phyloP scores from a whole-genome alignment of 768 basidiomycete species.

The Hypholoma fasciculare region DNA sequence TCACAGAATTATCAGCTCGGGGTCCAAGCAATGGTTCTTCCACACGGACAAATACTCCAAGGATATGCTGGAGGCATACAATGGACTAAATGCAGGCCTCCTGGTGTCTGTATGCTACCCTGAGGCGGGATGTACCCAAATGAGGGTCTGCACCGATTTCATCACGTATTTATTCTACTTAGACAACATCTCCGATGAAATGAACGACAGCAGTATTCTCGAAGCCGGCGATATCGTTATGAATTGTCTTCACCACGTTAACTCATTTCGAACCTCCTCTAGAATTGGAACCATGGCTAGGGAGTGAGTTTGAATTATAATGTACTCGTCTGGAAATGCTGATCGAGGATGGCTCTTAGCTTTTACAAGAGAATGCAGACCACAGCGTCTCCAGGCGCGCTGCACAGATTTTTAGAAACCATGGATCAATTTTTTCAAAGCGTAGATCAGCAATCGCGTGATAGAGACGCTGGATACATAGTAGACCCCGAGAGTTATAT shows the following conservation, averaged over 20 bases:
- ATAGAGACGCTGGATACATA: slow-evolving; percentile 58
- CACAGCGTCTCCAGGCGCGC: slow-evolving; percentile 61
- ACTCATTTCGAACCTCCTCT: slow-evolving; percentile 47
- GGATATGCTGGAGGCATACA: slow-evolving; percentile 57
- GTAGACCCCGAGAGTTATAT: slow-evolving; percentile 84
- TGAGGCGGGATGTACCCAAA: slow-evolving; percentile 53
- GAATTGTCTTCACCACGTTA: slow-evolving; percentile 70
- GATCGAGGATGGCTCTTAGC: slow-evolving; percentile 40
- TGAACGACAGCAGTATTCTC: slow-evolving; percentile 62
- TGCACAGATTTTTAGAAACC: slow-evolving; percentile 76
- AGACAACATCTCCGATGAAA: slow-evolving; percentile 79
- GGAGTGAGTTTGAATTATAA: slow-evolving; percentile 51
- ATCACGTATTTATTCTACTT: slow-evolving; percentile 78
- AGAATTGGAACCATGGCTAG: slow-evolving; percentile 70
- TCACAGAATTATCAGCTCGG: slow-evolving; percentile 57
- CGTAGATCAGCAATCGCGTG: slow-evolving; percentile 68
- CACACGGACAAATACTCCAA: slow-evolving; percentile 56
- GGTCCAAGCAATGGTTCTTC: slow-evolving; percentile 74
- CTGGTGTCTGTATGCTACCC: slow-evolving; percentile 72
- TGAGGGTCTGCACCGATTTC: slow-evolving; percentile 76
- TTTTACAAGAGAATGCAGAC: slow-evolving; percentile 67
- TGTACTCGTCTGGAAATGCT: slow-evolving; percentile 23
- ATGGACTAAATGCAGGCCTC: slow-evolving; percentile 70
- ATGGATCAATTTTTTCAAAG: slow-evolving; percentile 82
- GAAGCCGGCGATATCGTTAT: slow-evolving; percentile 66